These are phyloP conservation scores for Ananas comosus DNA, from an alignment of 176 grass and related monocot genomes.

Conservation along the genomic window DNA sequence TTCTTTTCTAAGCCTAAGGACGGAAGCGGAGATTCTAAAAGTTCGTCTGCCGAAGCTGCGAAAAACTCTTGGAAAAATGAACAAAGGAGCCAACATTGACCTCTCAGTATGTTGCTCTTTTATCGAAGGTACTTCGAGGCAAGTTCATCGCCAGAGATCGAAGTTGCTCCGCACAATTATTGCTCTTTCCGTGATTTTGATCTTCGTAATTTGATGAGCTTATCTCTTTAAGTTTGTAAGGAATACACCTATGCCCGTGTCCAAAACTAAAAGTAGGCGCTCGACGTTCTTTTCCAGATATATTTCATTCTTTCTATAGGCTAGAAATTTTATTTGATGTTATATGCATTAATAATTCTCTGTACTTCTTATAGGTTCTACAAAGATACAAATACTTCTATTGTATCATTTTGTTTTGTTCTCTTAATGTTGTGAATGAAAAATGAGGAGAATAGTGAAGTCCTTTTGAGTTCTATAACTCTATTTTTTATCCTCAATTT, in stretches of 20 bases:
- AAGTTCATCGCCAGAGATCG: slow-evolving; percentile 13
- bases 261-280: slow-evolving; percentile 12
- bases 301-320: slow-evolving; percentile 15
- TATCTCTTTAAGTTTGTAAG: slow-evolving; percentile 25
- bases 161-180: neutral
- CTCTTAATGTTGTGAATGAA: neutral
- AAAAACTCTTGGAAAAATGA: slow-evolving; percentile 88
- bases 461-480: neutral
- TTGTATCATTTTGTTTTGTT: neutral
- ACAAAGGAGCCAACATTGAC: slow-evolving; percentile 44
- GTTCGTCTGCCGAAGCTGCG: slow-evolving; percentile 50
- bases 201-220: slow-evolving; percentile 28
- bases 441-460: neutral
- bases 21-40: slow-evolving; percentile 39
- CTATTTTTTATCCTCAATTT: neutral
- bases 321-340: slow-evolving; percentile 14
- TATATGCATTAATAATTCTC: slow-evolving; percentile 29
- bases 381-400: slow-evolving; percentile 1
- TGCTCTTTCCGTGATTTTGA: slow-evolving; percentile 24
- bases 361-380: slow-evolving; percentile 33
- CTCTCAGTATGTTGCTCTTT: neutral
- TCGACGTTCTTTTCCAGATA: slow-evolving; percentile 21
- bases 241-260: slow-evolving; percentile 3
- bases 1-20: slow-evolving; percentile 96
- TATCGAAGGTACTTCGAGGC: slow-evolving; percentile 23